Evolutionary conservation across 2,329 filamentous ascomycete genomes (phyloP).

Genomic region (Xylariaceae sp.): DNA sequence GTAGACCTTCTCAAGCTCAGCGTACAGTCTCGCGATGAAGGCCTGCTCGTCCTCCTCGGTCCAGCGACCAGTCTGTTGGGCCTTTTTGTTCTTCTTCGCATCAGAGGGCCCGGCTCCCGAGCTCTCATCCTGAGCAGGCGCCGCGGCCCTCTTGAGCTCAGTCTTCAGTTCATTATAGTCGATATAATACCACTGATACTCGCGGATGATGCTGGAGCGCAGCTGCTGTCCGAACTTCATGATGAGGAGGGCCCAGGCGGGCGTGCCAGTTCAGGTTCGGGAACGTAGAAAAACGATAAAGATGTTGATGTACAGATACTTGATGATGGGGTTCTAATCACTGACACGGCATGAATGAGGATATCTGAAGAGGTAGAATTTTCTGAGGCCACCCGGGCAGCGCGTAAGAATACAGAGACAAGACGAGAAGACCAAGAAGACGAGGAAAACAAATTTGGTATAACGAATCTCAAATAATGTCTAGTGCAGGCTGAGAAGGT

Average conservation of each 20-base stretch:
- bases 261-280: slow-evolving; percentile 25
- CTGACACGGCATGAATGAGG: neutral
- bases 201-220: slow-evolving; percentile 88
- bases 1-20: slow-evolving; percentile 94
- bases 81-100: slow-evolving; percentile 36
- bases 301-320: slow-evolving; percentile 14
- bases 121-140: slow-evolving; percentile 25
- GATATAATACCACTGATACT: slow-evolving; percentile 98
- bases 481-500: neutral
- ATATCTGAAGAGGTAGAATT: neutral
- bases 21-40: slow-evolving; percentile 82
- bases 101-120: slow-evolving; percentile 35
- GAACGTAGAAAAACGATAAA: slow-evolving; percentile 1
- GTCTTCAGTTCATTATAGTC: slow-evolving; percentile 91
- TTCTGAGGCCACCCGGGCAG: no score
- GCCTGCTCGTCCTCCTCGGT: slow-evolving; percentile 83
- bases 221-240: slow-evolving; percentile 96
- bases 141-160: slow-evolving; percentile 69
- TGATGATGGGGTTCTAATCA: neutral
- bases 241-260: slow-evolving; percentile 49
- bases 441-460: neutral
- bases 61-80: slow-evolving; percentile 61
- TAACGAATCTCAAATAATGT: neutral
- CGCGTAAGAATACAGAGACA: neutral
- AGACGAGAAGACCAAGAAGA: neutral